Percentiles rank a stretch among this genome's conserved stretches.
Conservation (phyloP, 805 yeast species). For the Isabelozyma pseudorhagii region DNA sequence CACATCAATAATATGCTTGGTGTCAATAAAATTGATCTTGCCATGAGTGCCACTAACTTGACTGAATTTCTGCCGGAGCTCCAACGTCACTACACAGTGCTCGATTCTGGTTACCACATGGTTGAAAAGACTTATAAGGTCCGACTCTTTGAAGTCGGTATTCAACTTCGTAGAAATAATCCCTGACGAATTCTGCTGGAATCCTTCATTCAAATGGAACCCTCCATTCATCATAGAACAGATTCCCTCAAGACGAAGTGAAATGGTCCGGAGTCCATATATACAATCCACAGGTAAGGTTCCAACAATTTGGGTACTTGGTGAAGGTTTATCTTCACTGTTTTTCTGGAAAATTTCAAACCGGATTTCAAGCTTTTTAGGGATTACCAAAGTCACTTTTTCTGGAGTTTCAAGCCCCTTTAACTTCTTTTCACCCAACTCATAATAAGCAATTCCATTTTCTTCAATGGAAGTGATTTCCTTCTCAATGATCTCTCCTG, state of each 20-base stretch:
- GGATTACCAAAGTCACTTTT: slow-evolving; percentile 73
- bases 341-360: slow-evolving; percentile 40
- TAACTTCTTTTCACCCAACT: slow-evolving; percentile 81
- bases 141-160: slow-evolving; percentile 26
- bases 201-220: slow-evolving; percentile 19
- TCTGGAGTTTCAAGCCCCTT: slow-evolving; percentile 96
- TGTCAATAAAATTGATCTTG: slow-evolving; percentile 14
- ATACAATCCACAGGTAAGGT: slow-evolving; percentile 43
- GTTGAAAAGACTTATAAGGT: slow-evolving; percentile 55
- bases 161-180: slow-evolving; percentile 16
- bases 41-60: slow-evolving; percentile 18
- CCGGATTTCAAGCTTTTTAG: slow-evolving; percentile 60
- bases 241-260: slow-evolving; percentile 57
- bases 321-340: slow-evolving; percentile 16
- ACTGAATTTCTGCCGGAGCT: slow-evolving; percentile 31
- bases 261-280: slow-evolving; percentile 49
- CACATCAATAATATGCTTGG: slow-evolving; percentile 16
- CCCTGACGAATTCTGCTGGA: slow-evolving; percentile 22
- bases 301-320: slow-evolving; percentile 35
- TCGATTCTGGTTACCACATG: slow-evolving; percentile 70
- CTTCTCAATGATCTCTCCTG: slow-evolving; percentile 55
- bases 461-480: slow-evolving; percentile 65
- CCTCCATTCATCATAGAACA: slow-evolving; percentile 51
- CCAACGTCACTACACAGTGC: slow-evolving; percentile 42
- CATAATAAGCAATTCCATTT: slow-evolving; percentile 64